Base-by-base conservation (phyloP, 2,329 filamentous ascomycete species). In the Beauveria asiatica region DNA sequence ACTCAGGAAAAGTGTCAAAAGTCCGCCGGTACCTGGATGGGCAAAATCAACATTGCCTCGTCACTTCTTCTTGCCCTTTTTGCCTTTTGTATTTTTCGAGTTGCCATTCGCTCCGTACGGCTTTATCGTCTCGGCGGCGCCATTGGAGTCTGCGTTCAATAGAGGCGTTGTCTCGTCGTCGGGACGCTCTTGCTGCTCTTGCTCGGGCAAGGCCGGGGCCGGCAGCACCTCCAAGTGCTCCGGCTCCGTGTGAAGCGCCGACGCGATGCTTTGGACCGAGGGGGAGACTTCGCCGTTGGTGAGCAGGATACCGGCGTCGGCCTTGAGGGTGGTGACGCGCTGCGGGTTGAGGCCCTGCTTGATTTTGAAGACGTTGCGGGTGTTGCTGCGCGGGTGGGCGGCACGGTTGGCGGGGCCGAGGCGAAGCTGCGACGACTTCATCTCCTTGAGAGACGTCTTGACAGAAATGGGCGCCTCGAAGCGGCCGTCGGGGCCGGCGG, bases 371-470 rank as follows among this genome's bases (percentile, higher is more conserved):
- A 85, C 81, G 19, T 83, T 81, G 19, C 81, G 82, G 19, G 80
- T 79, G 1, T 84, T 86, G 60, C 78, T 80, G 69, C 82, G 69
- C 1, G 86, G 86, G 59, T 85, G 84, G 17, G 81, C 80, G 6
- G 86, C 86, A 21, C 82, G 80, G 67, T 88, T 89, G 1, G 85
- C 87, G 0, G 86, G 86, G 0, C 85, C 85, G 0, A 88, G 80
- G 64, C 84, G 85, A 49, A 88, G 75, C 64, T 87, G 83, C 67
- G 84, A 79, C 66, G 84, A 79, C 66, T 78, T 80, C 74, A 87
- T 83, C 56, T 88, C 84, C 56, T 83, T 79, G 33, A 85, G 74
- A 56, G 83, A 86, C 5, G 83, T 80, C 65, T 83, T 81, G 5
- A 87, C 75, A 1, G 83, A 76, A 7, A 86, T 75, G 0, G 78